A percentile compares a stretch with the other conserved stretches of the same genome.
Evolutionary conservation across 306 rosid genomes (phyloP).

Genomic region (Urtica urens): DNA sequence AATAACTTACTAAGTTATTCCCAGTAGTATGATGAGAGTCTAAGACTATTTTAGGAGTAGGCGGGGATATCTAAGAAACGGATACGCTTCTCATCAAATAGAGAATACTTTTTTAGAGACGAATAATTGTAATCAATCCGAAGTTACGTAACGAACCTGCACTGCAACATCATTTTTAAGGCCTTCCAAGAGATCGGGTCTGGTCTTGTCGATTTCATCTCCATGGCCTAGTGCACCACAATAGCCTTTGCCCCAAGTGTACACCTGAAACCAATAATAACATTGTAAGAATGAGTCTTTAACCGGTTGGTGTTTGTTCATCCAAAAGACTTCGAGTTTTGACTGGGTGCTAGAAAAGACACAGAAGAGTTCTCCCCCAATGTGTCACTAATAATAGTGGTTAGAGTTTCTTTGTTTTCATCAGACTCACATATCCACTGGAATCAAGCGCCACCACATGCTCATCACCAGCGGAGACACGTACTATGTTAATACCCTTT

Average conservation of each 20-base stretch:
- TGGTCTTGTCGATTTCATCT: constrained; percentile 81
- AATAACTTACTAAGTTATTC: too few species aligned
- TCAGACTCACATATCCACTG: constrained; percentile 64
- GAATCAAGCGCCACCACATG: constrained; percentile 95
- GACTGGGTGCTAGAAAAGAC: too few species aligned
- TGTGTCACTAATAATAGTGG: too few species aligned
- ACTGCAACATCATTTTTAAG: constrained; percentile 61
- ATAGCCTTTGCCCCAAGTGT: constrained; percentile 93
- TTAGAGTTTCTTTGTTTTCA: too few species aligned
- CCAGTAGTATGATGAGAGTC: too few species aligned
- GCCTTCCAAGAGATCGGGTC: constrained; percentile 49
- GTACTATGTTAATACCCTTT: constrained; percentile 58
- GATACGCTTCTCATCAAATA: too few species aligned
- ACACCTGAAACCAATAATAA: constrained; percentile 39
- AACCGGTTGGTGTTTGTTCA: not conserved
- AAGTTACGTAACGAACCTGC: constrained; percentile 73
- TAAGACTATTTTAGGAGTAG: too few species aligned
- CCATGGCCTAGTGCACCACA: constrained; percentile 98
- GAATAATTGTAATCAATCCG: too few species aligned
- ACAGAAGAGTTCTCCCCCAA: too few species aligned
- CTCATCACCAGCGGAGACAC: constrained; percentile 88
- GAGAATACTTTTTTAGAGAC: too few species aligned
- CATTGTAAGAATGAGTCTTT: not conserved
- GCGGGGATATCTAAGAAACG: too few species aligned
- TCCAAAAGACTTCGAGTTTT: too few species aligned